Conservation (phyloP, 2,329 filamentous ascomycete species). For the Xylaria sp. region DNA sequence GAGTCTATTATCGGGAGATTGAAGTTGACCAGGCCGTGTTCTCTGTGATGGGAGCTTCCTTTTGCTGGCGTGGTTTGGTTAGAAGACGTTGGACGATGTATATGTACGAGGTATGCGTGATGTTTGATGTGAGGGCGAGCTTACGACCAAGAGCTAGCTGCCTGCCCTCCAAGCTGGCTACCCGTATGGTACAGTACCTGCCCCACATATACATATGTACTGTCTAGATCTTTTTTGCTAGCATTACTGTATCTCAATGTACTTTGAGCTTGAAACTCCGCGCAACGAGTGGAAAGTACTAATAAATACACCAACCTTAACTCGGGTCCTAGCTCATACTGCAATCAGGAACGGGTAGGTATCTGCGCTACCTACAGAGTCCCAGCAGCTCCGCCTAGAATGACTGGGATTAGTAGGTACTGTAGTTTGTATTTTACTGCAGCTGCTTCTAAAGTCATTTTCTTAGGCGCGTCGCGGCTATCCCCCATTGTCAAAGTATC, state of each 20-base stretch:
- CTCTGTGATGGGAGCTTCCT: background rate
- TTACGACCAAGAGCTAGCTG: conserved; percentile 48
- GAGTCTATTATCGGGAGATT: background rate
- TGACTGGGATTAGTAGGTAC: conserved; percentile 6
- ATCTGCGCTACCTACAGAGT: background rate
- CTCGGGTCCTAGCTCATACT: background rate
- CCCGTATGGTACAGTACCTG: background rate
- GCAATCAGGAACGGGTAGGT: background rate
- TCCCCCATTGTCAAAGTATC: background rate
- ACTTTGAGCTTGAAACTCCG: too few relatives aligned
- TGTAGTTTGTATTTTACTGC: conserved; percentile 17
- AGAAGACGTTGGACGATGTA: conserved; percentile 7
- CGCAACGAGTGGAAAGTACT: background rate
- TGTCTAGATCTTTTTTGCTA: background rate
- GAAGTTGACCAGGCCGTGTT: background rate
- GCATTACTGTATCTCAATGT: background rate
- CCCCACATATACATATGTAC: conserved; percentile 1
- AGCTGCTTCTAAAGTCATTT: conserved; percentile 18
- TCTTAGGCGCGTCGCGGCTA: conserved; percentile 28
- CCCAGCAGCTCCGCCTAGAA: background rate
- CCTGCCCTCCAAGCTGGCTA: conserved; percentile 32
- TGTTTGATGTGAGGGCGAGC: conserved; percentile 36
- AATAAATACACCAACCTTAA: background rate
- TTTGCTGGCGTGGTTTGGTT: conserved; percentile 9
- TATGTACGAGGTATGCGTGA: conserved; percentile 5